Conservation (phyloP, 2,329 filamentous ascomycete genomes). For the Lojkania enalia region DNA sequence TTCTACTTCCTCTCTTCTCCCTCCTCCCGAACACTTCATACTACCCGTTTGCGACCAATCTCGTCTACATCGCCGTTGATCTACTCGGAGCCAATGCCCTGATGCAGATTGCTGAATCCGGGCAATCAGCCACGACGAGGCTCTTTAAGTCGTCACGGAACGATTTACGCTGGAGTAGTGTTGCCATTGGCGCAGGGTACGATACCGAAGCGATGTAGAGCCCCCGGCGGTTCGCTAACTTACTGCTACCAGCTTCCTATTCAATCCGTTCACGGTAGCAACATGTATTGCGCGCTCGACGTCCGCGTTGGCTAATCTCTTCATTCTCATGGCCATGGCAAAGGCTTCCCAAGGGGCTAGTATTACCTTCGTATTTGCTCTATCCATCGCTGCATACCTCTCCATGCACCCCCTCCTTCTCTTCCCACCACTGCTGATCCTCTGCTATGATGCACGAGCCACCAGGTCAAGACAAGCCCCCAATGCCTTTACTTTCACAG, state of each 20-base stretch:
- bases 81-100: slow-evolving; percentile 80
- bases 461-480: slow-evolving; percentile 33
- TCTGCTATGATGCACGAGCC: slow-evolving; percentile 63
- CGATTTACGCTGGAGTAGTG: slow-evolving; percentile 72
- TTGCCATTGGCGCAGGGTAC: slow-evolving; percentile 78
- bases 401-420: slow-evolving; percentile 90
- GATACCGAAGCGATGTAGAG: background rate
- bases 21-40: slow-evolving; percentile 72
- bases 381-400: slow-evolving; percentile 86
- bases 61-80: slow-evolving; percentile 82
- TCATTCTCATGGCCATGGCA: slow-evolving; percentile 80
- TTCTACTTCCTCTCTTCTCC: slow-evolving; percentile 89
- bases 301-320: slow-evolving; percentile 83
- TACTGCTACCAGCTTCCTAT: slow-evolving; percentile 69
- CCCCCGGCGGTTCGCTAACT: background rate
- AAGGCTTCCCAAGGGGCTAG: slow-evolving; percentile 75
- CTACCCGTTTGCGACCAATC: slow-evolving; percentile 72
- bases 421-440: slow-evolving; percentile 76
- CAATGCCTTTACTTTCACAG: slow-evolving; percentile 54
- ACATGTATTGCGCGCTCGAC: slow-evolving; percentile 90
- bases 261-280: slow-evolving; percentile 91
- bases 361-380: slow-evolving; percentile 76
- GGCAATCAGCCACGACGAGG: slow-evolving; percentile 72
- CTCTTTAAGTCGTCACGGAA: slow-evolving; percentile 79
- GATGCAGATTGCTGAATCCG: slow-evolving; percentile 76